Evolutionary conservation across 495 filamentous ascomycete genomes (phyloP).

Genomic region (Aspergillus nanangensis): DNA sequence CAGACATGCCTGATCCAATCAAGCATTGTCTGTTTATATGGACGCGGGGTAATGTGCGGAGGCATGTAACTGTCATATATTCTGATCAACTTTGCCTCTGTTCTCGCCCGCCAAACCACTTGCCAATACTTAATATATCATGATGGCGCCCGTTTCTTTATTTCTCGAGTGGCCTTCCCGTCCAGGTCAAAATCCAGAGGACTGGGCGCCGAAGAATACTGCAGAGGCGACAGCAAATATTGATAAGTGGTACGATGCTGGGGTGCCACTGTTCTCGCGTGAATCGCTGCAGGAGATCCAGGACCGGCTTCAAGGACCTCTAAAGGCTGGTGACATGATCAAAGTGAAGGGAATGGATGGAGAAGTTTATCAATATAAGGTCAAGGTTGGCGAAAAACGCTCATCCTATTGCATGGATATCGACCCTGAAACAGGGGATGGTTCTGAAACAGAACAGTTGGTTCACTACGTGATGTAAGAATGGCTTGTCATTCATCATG

Average conservation of each 20-base stretch:
- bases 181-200: too few species aligned
- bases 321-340: neutral
- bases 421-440: neutral
- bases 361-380: neutral
- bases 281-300: conserved; percentile 4
- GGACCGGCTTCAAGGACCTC: conserved; percentile 1
- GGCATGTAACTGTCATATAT: too few species aligned
- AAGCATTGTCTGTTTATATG: too few species aligned
- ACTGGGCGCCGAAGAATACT: too few species aligned
- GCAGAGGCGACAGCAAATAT: conserved; percentile 8
- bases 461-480: neutral
- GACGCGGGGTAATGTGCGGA: too few species aligned
- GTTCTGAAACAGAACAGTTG: neutral
- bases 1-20: too few species aligned
- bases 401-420: neutral
- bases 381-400: neutral
- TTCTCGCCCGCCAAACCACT: too few species aligned
- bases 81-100: too few species aligned
- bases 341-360: neutral
- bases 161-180: too few species aligned
- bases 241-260: conserved; percentile 3
- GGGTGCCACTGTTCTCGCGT: conserved; percentile 3
- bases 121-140: too few species aligned
- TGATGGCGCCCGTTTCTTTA: too few species aligned
- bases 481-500: too few species aligned